phyloP scores from a whole-genome alignment of 495 filamentous ascomycete species.

The Penicillium alfredii region DNA sequence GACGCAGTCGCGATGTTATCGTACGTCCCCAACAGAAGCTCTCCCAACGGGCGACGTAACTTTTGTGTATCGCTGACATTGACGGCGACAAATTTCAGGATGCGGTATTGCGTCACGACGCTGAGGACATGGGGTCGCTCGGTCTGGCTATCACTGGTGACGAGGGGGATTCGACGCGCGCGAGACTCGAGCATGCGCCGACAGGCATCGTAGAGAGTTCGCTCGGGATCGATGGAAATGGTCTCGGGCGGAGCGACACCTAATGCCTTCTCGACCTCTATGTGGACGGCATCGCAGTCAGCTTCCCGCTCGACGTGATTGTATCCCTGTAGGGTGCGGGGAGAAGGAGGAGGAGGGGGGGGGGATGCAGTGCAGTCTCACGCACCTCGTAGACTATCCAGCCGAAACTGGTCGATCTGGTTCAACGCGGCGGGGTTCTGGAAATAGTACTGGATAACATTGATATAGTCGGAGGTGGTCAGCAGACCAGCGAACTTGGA shows the following conservation, averaged over 20 bases:
- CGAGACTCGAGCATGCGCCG: conserved; percentile 89
- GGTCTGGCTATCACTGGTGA: conserved; percentile 94
- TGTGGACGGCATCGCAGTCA: not conserved
- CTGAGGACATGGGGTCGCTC: conserved; percentile 88
- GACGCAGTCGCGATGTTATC: conserved; percentile 68
- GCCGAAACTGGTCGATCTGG: conserved; percentile 86
- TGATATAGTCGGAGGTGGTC: conserved; percentile 94
- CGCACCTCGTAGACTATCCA: conserved; percentile 85
- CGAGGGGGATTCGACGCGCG: conserved; percentile 86
- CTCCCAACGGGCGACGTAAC: conserved; percentile 78
- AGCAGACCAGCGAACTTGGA: conserved; percentile 92
- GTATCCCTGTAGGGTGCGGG: not conserved
- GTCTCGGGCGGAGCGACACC: conserved; percentile 89
- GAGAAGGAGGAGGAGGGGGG: not conserved
- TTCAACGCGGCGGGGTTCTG: conserved; percentile 88
- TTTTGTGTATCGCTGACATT: conserved; percentile 88
- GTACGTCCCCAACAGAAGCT: conserved; percentile 85
- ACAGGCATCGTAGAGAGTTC: conserved; percentile 90
- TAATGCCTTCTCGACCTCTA: conserved; percentile 92
- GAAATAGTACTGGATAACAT: conserved; percentile 99
- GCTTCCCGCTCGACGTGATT: not conserved
- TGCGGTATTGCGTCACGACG: conserved; percentile 95
- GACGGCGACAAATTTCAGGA: conserved; percentile 97
- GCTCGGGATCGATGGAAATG: conserved; percentile 85
- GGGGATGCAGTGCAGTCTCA: not conserved